Percentiles rank a stretch among this genome's conserved stretches.
These are phyloP conservation scores for Tephrocybe rancida DNA, from an alignment of 768 basidiomycete genomes.

Conservation along the genomic window DNA sequence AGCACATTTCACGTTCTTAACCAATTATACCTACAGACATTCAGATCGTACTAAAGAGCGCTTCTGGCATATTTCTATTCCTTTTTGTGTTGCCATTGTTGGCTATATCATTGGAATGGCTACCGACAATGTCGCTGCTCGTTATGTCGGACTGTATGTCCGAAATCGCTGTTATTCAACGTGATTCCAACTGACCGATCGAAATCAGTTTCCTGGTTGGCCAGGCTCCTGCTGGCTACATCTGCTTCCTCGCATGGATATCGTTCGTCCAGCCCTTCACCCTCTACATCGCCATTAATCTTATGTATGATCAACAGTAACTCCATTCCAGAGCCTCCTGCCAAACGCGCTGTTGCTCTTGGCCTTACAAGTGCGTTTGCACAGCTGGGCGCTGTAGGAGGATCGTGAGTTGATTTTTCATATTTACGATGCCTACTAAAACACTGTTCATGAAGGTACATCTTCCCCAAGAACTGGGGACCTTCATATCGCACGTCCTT, in stretches of 20 bases:
- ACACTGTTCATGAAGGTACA: slow-evolving; percentile 33
- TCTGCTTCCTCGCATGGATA: slow-evolving; percentile 42
- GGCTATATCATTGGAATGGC: slow-evolving; percentile 46
- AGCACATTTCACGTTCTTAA: no score
- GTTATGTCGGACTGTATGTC: slow-evolving; percentile 56
- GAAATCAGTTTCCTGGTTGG: slow-evolving; percentile 14
- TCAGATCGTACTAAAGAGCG: slow-evolving; percentile 64
- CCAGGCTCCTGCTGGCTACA: slow-evolving; percentile 45
- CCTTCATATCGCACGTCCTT: no score
- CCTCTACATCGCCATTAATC: no score
- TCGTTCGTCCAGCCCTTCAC: neutral
- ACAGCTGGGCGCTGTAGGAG: slow-evolving; percentile 56
- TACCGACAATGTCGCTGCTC: slow-evolving; percentile 49
- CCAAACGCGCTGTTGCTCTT: slow-evolving; percentile 69
- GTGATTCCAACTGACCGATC: no score
- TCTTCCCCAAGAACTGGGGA: slow-evolving; percentile 53
- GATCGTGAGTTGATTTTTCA: slow-evolving; percentile 45
- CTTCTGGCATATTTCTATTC: slow-evolving; percentile 53
- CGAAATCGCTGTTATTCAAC: no score
- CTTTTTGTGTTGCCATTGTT: slow-evolving; percentile 45
- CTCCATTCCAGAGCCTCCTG: slow-evolving; percentile 57
- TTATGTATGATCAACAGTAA: slow-evolving; percentile 5
- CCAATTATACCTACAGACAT: slow-evolving; percentile 34
- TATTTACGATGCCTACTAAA: no score
- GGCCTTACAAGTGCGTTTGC: slow-evolving; percentile 68